Base-by-base conservation (phyloP, 768 basidiomycete species). In the Antrodiella citrinella region DNA sequence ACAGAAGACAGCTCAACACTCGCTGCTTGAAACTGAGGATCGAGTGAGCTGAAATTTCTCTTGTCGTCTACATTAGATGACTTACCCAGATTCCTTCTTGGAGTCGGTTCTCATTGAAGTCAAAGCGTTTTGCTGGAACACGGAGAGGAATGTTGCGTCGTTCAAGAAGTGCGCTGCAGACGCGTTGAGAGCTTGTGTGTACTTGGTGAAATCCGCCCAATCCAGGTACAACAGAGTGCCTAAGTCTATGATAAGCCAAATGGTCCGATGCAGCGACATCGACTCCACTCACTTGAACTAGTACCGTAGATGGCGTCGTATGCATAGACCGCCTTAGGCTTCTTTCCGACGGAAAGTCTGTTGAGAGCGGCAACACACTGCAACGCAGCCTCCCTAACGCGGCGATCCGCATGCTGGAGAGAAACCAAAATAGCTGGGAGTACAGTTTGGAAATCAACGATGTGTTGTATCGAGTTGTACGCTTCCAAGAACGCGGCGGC, bases 401-500 rank as follows among this genome's bases (percentile, higher is more conserved):
- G 61, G 3, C 54, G 51, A 41, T 74, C 70, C 1, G 63, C 21
- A 51, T 71, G 74, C 47, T 80, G 74, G 11, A 91, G 58, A 9
- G 80, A 74, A 19, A 84, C 75, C 1, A 92, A 68, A 9, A 91
- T 62, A 2, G 81, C 72, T 1, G 90, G 87, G 10, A 92, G 59
- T 4, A 93, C 74, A 0, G 80, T 82, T 64, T 93, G 86, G 65
- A 94, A 90, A 64, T 95, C 92, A 3, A 84, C 64, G 12, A 73
- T 69, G 30, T 73, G 71, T 39, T 73, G 67, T 43, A 75, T 69
- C 2, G 70, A 59, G 1, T 73, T 61, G 64, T 91, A 82, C 0
- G 93, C 90, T 44, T 81, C 74, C 11, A 98, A 64, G 65, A 94
- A 94, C 0, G 91, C 89, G 2, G 76, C 71, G 18, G 82, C 81